Percentiles rank a stretch among this genome's conserved stretches.
Conservation (phyloP, 805 yeast genomes). For the Ogataea chonburiensis region DNA sequence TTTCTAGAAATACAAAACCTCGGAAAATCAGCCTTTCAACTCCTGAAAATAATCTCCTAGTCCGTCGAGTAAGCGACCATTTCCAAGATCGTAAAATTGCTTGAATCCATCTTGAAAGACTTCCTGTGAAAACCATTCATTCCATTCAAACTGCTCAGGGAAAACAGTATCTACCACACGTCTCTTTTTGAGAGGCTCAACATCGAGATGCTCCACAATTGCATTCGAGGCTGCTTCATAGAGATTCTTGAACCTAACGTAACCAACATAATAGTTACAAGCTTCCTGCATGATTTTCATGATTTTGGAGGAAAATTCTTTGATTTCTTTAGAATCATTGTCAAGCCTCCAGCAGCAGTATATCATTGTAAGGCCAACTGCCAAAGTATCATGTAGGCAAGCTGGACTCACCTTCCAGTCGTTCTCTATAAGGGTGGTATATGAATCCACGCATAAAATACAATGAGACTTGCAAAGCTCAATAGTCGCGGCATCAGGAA, state of each 20-base stretch:
- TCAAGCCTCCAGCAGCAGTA: slow-evolving; percentile 29
- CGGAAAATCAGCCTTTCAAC: too few relatives aligned
- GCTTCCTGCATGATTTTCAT: slow-evolving; percentile 21
- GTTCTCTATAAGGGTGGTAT: slow-evolving; percentile 12
- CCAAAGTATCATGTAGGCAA: slow-evolving; percentile 23
- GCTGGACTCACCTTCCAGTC: slow-evolving; percentile 22
- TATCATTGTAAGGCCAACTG: slow-evolving; percentile 24
- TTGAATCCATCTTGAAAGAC: slow-evolving; percentile 25
- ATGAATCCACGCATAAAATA: slow-evolving; percentile 19
- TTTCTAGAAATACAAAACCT: too few relatives aligned
- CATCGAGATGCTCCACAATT: slow-evolving; percentile 19
- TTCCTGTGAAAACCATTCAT: slow-evolving; percentile 28
- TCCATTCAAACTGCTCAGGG: slow-evolving; percentile 21
- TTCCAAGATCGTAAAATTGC: slow-evolving; percentile 21
- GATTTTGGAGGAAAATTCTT: slow-evolving; percentile 16
- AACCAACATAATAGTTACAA: slow-evolving; percentile 16
- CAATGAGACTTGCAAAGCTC: slow-evolving; percentile 21
- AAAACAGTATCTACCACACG: slow-evolving; percentile 1
- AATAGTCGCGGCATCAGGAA: slow-evolving; percentile 19
- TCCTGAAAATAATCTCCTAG: slow-evolving; percentile 7
- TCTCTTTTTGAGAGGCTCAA: slow-evolving; percentile 6
- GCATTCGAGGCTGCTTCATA: slow-evolving; percentile 21
- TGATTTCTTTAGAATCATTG: slow-evolving; percentile 14
- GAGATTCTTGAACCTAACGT: slow-evolving; percentile 19
- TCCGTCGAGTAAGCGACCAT: slow-evolving; percentile 2